phyloP scores from a whole-genome alignment of 257 asterid species.

The Solanum sitiens region DNA sequence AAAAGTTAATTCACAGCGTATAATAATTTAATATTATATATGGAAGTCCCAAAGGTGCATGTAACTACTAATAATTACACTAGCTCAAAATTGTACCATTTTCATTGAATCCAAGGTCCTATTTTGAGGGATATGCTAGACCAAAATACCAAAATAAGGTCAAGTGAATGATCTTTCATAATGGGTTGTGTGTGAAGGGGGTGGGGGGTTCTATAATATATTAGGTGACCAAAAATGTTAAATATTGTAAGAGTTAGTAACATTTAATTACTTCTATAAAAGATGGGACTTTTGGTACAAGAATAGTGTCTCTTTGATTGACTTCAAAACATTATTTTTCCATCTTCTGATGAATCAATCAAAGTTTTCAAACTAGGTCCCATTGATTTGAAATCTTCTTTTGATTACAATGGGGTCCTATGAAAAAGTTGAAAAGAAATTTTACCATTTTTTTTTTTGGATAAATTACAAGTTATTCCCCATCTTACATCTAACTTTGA shows the following conservation, averaged over 20 bases:
- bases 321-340: not conserved
- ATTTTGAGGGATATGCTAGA: not conserved
- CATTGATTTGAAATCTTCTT: not conserved
- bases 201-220: not conserved
- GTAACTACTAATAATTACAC: not conserved
- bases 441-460: not conserved
- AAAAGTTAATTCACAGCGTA: not conserved
- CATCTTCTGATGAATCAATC: not conserved
- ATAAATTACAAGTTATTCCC: not conserved
- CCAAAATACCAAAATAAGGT: not conserved
- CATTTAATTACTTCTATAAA: not conserved
- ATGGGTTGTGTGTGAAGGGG: not conserved
- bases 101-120: slow-evolving; percentile 3
- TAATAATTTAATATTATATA: not conserved
- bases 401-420: not conserved
- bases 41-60: not conserved
- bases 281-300: not conserved
- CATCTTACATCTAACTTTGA: not conserved
- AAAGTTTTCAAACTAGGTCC: not conserved
- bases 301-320: not conserved
- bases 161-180: not conserved
- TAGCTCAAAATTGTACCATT: not conserved
- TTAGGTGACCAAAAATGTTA: not conserved
- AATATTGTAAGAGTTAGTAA: not conserved
- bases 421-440: not conserved